These are phyloP conservation scores for Starmerella powellii DNA, from an alignment of 805 yeast species.

Conservation along the genomic window DNA sequence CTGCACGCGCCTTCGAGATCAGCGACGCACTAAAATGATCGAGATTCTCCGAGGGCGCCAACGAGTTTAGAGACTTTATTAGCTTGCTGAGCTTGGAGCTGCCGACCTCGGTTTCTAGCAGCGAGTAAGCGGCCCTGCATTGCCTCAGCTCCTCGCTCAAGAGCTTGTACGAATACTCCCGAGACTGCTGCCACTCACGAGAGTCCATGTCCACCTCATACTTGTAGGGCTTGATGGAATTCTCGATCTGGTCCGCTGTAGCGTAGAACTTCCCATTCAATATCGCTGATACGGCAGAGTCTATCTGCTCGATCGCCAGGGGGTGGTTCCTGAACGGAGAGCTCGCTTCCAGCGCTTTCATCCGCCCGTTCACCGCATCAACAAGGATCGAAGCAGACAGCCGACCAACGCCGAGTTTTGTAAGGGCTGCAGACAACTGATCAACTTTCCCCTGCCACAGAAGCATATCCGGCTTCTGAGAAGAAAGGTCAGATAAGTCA, in stretches of 20 bases:
- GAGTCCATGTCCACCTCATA: slow-evolving; percentile 95
- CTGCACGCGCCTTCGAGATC: slow-evolving; percentile 70
- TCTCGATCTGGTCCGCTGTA: slow-evolving; percentile 97
- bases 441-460: slow-evolving; percentile 87
- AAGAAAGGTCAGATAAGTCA: slow-evolving; percentile 41
- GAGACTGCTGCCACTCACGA: slow-evolving; percentile 77
- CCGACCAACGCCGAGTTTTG: slow-evolving; percentile 91
- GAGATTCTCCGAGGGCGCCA: slow-evolving; percentile 33
- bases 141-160: slow-evolving; percentile 77
- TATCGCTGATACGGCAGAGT: slow-evolving; percentile 73
- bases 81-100: slow-evolving; percentile 75
- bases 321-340: slow-evolving; percentile 79
- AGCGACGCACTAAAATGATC: slow-evolving; percentile 54
- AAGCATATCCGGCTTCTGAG: slow-evolving; percentile 50
- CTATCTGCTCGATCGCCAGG: slow-evolving; percentile 67
- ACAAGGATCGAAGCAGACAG: slow-evolving; percentile 73
- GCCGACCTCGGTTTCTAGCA: slow-evolving; percentile 61
- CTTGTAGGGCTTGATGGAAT: slow-evolving; percentile 94
- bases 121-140: slow-evolving; percentile 52
- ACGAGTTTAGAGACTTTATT: slow-evolving; percentile 45
- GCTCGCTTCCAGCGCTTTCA: slow-evolving; percentile 56
- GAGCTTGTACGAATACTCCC: slow-evolving; percentile 61
- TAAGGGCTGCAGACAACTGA: slow-evolving; percentile 65
- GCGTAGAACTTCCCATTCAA: slow-evolving; percentile 68
- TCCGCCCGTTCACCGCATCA: slow-evolving; percentile 64